Evolutionary conservation across 1,139 yeast genomes (phyloP).

Genomic region (Yamadazyma aaseri): DNA sequence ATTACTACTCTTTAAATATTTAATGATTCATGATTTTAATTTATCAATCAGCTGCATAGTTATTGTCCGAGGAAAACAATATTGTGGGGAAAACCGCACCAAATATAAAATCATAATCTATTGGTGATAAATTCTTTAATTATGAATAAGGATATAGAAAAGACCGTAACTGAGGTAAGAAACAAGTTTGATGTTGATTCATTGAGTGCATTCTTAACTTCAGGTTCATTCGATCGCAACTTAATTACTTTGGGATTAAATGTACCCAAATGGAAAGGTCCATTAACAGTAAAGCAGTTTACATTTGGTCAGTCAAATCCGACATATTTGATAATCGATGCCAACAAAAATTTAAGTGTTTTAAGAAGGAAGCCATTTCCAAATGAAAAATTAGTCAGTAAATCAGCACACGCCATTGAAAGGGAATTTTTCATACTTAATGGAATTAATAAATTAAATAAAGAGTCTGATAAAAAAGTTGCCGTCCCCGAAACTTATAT

Average conservation of each 20-base stretch:
- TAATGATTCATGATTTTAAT: constrained; percentile 7
- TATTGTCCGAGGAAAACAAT: constrained; percentile 1
- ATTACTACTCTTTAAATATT: constrained; percentile 58
- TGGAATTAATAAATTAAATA: constrained; percentile 40
- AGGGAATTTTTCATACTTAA: constrained; percentile 57
- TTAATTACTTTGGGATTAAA: constrained; percentile 20
- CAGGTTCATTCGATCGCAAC: constrained; percentile 8
- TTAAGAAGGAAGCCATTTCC: constrained; percentile 64
- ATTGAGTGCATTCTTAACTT: constrained; percentile 28
- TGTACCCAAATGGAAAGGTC: constrained; percentile 17
- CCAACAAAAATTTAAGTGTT: constrained; percentile 42
- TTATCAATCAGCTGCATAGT: too few species aligned
- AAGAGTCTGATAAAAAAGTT: constrained; percentile 28
- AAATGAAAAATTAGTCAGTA: constrained; percentile 50
- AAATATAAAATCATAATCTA: too few species aligned
- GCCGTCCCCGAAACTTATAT: constrained; percentile 50
- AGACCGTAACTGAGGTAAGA: constrained; percentile 29
- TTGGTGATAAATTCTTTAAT: not conserved
- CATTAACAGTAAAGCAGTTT: constrained; percentile 48
- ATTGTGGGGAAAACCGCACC: constrained; percentile 3
- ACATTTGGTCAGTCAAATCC: constrained; percentile 70
- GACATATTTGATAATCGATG: constrained; percentile 52
- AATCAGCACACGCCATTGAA: constrained; percentile 66
- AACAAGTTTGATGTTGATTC: constrained; percentile 34
- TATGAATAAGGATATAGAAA: constrained; percentile 16